Evolutionary conservation across 2,329 filamentous ascomycete genomes (phyloP).

Genomic region (Cladophialophora exuberans): DNA sequence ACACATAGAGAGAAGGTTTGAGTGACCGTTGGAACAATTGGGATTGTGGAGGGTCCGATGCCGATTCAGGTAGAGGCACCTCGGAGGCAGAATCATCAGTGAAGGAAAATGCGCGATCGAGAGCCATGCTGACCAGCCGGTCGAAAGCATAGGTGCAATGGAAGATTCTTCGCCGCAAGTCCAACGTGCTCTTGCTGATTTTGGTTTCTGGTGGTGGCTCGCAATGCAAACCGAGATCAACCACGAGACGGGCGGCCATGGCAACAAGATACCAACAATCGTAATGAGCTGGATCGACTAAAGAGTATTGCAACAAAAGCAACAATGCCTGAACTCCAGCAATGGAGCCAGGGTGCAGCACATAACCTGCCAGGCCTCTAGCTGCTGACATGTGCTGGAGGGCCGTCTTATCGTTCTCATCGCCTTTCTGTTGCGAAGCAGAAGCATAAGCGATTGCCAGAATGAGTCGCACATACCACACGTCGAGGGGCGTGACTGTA

Average conservation of each 20-base stretch:
- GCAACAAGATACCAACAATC: constrained; percentile 94
- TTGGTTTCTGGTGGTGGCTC: constrained; percentile 75
- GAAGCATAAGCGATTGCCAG: constrained; percentile 79
- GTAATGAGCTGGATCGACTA: constrained; percentile 87
- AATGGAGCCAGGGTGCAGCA: constrained; percentile 81
- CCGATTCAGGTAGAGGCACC: constrained; percentile 70
- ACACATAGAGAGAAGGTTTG: constrained; percentile 74
- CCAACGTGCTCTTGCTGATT: constrained; percentile 69
- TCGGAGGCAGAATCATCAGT: constrained; percentile 79
- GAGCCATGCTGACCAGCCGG: constrained; percentile 83
- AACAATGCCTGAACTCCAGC: constrained; percentile 85
- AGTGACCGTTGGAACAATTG: constrained; percentile 59
- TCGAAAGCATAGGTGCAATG: constrained; percentile 91
- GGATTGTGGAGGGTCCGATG: constrained; percentile 33
- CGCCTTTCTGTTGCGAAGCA: constrained; percentile 67
- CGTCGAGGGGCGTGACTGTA: constrained; percentile 64
- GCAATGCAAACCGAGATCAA: constrained; percentile 91
- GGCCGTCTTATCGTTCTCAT: constrained; percentile 66
- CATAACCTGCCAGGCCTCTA: constrained; percentile 76
- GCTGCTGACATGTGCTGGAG: constrained; percentile 66
- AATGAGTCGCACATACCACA: constrained; percentile 88
- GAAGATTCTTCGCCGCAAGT: constrained; percentile 80
- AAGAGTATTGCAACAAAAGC: constrained; percentile 84
- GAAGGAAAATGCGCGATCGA: constrained; percentile 88
- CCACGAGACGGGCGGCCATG: constrained; percentile 81